Evolutionary conservation across 208 protist genomes (phyloP).

Genomic region (Crithidia brevicula): DNA sequence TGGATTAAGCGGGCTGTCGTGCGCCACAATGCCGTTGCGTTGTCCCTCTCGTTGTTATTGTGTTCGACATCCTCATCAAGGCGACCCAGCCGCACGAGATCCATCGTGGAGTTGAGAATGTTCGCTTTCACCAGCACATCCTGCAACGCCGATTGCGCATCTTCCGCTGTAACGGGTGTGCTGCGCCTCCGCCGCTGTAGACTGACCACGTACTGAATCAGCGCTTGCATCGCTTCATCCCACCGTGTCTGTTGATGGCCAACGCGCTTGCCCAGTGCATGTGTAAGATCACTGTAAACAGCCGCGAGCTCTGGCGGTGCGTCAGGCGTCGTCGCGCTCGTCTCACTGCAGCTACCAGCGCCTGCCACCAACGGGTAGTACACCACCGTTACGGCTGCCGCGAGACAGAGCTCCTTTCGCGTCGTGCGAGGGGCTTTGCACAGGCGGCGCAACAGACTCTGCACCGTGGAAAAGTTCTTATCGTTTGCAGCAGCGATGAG

Average conservation of each 20-base stretch:
- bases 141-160: conserved; percentile 23
- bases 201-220: conserved; percentile 33
- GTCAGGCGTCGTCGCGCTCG: not conserved
- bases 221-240: conserved; percentile 32
- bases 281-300: conserved; percentile 9
- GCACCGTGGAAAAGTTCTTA: not conserved
- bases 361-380: conserved; percentile 1
- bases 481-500: conserved; percentile 24
- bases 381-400: conserved; percentile 22
- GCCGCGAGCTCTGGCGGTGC: conserved; percentile 1
- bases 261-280: conserved; percentile 12
- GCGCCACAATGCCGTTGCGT: conserved; percentile 20
- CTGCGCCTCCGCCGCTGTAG: conserved; percentile 27
- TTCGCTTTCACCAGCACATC: conserved; percentile 19
- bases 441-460: conserved; percentile 12
- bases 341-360: not conserved
- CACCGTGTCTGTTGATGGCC: conserved; percentile 23
- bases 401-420: conserved; percentile 43
- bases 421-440: conserved; percentile 21
- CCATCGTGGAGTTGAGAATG: conserved; percentile 40
- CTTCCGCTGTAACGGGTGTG: not conserved
- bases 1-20: conserved; percentile 30
- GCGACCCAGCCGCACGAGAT: conserved; percentile 24
- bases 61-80: not conserved
- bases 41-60: not conserved